A percentile compares a stretch with the other conserved stretches of the same genome.
These are phyloP conservation scores for Paraconiothyrium sp. DNA, from an alignment of 2,329 filamentous ascomycete genomes.

Conservation along the genomic window DNA sequence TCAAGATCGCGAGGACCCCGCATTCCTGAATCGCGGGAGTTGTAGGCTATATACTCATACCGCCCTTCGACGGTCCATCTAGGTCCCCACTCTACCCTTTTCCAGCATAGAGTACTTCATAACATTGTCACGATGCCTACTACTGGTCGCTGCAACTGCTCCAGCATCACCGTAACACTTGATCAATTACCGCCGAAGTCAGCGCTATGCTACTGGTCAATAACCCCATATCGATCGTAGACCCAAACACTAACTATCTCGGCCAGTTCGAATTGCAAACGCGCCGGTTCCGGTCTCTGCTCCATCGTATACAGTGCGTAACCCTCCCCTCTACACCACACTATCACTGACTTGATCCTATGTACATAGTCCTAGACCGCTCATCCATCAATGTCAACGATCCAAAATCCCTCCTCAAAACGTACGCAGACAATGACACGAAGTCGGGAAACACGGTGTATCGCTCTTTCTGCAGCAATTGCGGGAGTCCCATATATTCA, in stretches of 20 bases:
- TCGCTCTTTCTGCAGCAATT: slow-evolving; percentile 42
- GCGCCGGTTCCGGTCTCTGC: slow-evolving; percentile 33
- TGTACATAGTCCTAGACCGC: slow-evolving; percentile 22
- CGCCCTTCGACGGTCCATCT: background rate
- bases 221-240: background rate
- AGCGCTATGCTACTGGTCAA: slow-evolving; percentile 43
- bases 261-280: slow-evolving; percentile 42
- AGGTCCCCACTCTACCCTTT: background rate
- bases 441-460: slow-evolving; percentile 38
- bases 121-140: slow-evolving; percentile 24
- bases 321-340: background rate
- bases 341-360: too few species aligned
- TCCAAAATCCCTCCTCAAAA: slow-evolving; percentile 30
- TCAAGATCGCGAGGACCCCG: background rate
- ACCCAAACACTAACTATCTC: background rate
- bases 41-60: background rate
- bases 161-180: slow-evolving; percentile 37
- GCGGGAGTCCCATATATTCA: slow-evolving; percentile 39
- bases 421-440: slow-evolving; percentile 39
- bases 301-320: slow-evolving; percentile 31
- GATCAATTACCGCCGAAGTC: slow-evolving; percentile 32
- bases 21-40: background rate
- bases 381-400: slow-evolving; percentile 34
- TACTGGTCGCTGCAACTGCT: slow-evolving; percentile 45
- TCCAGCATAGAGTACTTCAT: background rate